Evolutionary conservation across 148 eudicot genomes (phyloP).

Genomic region (Rhododendron molle): DNA sequence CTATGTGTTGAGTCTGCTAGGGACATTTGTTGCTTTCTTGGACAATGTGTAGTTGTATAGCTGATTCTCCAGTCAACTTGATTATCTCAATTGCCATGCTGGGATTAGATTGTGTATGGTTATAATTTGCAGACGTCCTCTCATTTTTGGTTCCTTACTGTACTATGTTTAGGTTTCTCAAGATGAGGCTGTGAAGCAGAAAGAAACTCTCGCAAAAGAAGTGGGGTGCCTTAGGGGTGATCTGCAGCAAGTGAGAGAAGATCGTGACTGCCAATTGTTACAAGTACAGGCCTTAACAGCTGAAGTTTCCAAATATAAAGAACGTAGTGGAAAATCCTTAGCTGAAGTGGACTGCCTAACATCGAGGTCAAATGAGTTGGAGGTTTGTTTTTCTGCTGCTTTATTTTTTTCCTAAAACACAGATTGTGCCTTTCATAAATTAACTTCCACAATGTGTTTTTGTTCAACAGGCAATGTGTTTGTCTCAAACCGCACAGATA

Average conservation of each 20-base stretch:
- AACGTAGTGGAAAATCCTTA: conserved; percentile 51
- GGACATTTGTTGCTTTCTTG: background rate
- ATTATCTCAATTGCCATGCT: background rate
- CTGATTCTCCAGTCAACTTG: background rate
- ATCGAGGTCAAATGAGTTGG: conserved; percentile 57
- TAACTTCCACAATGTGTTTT: background rate
- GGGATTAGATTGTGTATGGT: background rate
- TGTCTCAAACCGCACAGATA: conserved; percentile 59
- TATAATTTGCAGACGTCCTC: background rate
- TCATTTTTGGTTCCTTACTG: background rate
- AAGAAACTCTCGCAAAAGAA: conserved; percentile 64
- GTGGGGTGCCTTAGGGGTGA: conserved; percentile 64
- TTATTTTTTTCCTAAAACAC: background rate
- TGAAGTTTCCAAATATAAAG: conserved; percentile 66
- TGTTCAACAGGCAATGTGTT: conserved; percentile 50
- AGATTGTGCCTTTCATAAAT: background rate
- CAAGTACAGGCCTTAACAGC: conserved; percentile 51
- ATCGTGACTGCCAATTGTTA: conserved; percentile 63
- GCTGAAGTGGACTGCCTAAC: conserved; percentile 58
- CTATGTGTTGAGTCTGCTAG: background rate
- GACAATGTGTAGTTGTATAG: background rate
- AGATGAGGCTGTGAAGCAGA: conserved; percentile 69
- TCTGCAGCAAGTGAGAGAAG: conserved; percentile 73
- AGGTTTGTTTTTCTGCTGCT: conserved; percentile 39
- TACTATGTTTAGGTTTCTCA: conserved; percentile 47